Conservation (phyloP, 176 grass and related monocot species). For the Ensete ventricosum region DNA sequence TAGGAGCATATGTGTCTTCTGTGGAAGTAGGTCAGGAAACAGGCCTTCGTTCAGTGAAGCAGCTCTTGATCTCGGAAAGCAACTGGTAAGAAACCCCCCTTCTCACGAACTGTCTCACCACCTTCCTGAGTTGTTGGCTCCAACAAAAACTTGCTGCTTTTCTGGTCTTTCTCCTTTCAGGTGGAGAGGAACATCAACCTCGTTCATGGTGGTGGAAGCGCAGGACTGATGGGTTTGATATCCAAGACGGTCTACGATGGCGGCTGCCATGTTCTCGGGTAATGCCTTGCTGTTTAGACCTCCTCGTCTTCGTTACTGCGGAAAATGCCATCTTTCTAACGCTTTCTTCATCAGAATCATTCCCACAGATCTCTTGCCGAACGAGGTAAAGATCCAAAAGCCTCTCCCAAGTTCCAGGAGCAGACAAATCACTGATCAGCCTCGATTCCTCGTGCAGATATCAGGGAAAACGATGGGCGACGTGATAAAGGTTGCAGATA, state of each 20-base stretch:
- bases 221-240: slow-evolving; percentile 78
- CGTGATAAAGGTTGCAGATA: slow-evolving; percentile 59
- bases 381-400: slow-evolving; percentile 35
- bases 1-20: slow-evolving; percentile 71
- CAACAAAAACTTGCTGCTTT: neutral
- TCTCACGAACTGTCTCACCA: neutral
- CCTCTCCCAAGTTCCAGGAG: neutral
- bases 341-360: slow-evolving; percentile 50
- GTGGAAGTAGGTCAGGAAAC: slow-evolving; percentile 67
- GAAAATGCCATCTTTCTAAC: neutral
- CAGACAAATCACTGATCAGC: no score
- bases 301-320: neutral
- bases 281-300: slow-evolving; percentile 4
- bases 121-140: neutral
- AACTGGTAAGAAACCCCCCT: slow-evolving; percentile 41
- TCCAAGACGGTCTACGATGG: slow-evolving; percentile 74
- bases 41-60: slow-evolving; percentile 66
- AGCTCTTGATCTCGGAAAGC: slow-evolving; percentile 72
- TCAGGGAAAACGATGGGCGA: slow-evolving; percentile 59
- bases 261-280: slow-evolving; percentile 84
- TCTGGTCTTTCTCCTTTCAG: slow-evolving; percentile 33
- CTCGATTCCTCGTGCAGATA: slow-evolving; percentile 28
- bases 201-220: slow-evolving; percentile 90
- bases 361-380: slow-evolving; percentile 59
- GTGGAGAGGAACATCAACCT: slow-evolving; percentile 61